These are phyloP conservation scores for Cladosporium sphaerospermum DNA, from an alignment of 2,329 filamentous ascomycete species.

Conservation along the genomic window DNA sequence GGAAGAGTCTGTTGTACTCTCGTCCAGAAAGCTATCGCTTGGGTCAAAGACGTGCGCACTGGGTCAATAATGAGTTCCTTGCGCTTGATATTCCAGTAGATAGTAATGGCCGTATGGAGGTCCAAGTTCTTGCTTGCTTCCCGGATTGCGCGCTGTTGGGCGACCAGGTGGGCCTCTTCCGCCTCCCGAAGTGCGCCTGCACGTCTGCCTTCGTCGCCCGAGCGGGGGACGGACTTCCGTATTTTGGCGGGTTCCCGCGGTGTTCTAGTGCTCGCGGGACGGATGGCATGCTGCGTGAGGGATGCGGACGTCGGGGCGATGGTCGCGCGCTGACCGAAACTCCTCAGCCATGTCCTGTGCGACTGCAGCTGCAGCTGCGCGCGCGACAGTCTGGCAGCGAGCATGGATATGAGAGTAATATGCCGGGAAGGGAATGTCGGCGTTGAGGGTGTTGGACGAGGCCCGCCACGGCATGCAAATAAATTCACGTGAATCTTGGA, in stretches of 20 bases:
- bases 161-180: neutral
- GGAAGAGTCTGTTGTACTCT: neutral
- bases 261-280: no score
- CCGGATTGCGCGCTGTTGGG: neutral
- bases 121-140: neutral
- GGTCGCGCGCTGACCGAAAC: slow-evolving; percentile 12
- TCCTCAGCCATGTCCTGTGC: slow-evolving; percentile 20
- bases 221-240: no score
- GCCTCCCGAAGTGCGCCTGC: neutral
- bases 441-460: no score
- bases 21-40: neutral
- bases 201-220: no score
- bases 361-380: slow-evolving; percentile 20
- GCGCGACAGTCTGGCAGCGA: slow-evolving; percentile 12
- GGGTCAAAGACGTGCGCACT: neutral
- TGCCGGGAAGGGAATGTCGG: no score
- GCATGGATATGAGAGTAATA: slow-evolving; percentile 9
- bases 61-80: neutral
- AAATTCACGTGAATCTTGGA: no score
- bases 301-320: neutral
- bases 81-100: neutral
- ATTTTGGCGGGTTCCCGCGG: no score
- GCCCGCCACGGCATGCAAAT: no score
- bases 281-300: neutral
- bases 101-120: slow-evolving; percentile 1